These are phyloP conservation scores for Tricholomella constricta DNA, from an alignment of 768 basidiomycete species.

Conservation along the genomic window DNA sequence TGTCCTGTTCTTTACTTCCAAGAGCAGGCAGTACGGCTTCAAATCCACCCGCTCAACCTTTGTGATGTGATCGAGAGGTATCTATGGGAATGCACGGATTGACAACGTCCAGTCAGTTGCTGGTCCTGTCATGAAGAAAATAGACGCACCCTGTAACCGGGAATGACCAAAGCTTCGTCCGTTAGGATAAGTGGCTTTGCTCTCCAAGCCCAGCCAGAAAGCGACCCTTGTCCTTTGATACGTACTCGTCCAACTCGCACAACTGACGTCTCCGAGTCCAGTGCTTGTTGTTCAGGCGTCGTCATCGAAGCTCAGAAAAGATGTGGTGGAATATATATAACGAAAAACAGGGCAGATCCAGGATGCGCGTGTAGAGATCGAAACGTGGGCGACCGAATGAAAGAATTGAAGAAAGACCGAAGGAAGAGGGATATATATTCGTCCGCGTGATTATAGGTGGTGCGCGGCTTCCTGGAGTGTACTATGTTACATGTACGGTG, in stretches of 20 bases:
- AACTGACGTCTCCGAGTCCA: constrained; percentile 3
- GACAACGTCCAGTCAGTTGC: not conserved
- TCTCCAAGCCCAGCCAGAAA: constrained; percentile 21
- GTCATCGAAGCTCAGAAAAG: constrained; percentile 3
- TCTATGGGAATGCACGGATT: constrained; percentile 7
- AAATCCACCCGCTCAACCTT: constrained; percentile 42
- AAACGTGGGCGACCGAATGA: not conserved
- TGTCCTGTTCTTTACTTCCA: constrained; percentile 33
- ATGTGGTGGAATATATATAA: not conserved
- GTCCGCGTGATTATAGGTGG: not conserved
- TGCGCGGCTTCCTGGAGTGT: not conserved
- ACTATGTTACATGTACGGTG: constrained; percentile 16
- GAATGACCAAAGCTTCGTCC: constrained; percentile 17
- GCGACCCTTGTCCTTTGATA: constrained; percentile 16
- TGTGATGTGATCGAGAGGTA: constrained; percentile 36
- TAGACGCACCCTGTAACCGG: constrained; percentile 18
- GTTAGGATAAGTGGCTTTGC: constrained; percentile 22
- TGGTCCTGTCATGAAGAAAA: not conserved
- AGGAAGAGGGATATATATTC: not conserved
- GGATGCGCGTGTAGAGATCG: not conserved
- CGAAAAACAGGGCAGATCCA: not conserved
- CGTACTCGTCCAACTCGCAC: constrained; percentile 17
- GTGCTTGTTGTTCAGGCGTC: not conserved
- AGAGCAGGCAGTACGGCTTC: constrained; percentile 35
- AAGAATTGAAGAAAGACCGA: not conserved